Evolutionary conservation across 73 alveolate species (phyloP).

Genomic region (Breviolum minutum): DNA sequence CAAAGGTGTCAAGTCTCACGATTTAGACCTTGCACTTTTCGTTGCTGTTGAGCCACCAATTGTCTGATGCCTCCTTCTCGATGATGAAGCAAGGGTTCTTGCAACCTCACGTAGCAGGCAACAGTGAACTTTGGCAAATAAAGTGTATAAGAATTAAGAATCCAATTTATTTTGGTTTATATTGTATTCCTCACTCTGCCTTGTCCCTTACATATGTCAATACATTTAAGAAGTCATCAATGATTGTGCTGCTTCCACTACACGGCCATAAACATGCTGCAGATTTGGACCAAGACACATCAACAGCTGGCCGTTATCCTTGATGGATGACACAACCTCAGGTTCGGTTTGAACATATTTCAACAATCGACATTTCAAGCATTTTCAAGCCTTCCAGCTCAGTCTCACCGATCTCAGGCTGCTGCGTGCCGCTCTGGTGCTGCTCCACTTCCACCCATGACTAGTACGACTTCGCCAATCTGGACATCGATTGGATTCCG

Average conservation of each 20-base stretch:
- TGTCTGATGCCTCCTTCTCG: slow-evolving; percentile 70
- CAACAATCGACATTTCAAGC: not conserved
- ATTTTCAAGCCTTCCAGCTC: too few species aligned
- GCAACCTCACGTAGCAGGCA: not conserved
- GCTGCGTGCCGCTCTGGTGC: slow-evolving; percentile 28
- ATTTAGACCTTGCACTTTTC: not conserved
- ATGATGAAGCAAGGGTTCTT: not conserved
- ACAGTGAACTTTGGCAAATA: not conserved
- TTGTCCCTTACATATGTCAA: not conserved
- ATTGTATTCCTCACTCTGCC: not conserved
- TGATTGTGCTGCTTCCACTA: too few species aligned
- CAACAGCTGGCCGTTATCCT: not conserved
- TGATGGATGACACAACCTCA: not conserved
- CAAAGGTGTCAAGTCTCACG: not conserved
- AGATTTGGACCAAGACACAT: not conserved
- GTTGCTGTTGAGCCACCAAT: not conserved
- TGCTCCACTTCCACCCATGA: slow-evolving; percentile 62
- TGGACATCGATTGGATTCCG: slow-evolving; percentile 26
- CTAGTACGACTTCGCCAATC: slow-evolving; percentile 46
- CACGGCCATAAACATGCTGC: not conserved
- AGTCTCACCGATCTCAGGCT: not conserved
- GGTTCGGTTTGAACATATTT: not conserved
- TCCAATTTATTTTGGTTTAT: not conserved
- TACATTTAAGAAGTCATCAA: not conserved
- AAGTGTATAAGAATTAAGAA: not conserved